Conservation (phyloP, 176 grass and related monocot species). For the Pontederia crassipes region DNA sequence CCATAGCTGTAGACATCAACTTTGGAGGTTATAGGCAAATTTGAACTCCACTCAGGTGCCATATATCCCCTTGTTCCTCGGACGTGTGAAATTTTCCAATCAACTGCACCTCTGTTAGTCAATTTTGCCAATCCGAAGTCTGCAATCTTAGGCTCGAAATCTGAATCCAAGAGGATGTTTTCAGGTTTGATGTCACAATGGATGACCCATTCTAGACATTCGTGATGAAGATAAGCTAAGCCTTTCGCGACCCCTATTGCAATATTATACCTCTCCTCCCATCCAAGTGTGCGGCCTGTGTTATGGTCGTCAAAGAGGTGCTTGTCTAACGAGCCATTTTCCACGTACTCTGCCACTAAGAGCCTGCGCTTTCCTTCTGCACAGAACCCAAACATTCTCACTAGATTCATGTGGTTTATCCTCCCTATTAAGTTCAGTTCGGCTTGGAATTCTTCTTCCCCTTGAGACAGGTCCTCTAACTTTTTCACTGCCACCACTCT, state of each 20-base stretch:
- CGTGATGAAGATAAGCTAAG: too few relatives aligned
- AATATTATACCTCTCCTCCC: not conserved
- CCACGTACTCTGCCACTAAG: conserved; percentile 32
- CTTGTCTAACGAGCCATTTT: conserved; percentile 31
- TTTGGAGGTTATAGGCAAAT: conserved; percentile 43
- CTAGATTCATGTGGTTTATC: conserved; percentile 51
- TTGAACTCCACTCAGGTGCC: conserved; percentile 46
- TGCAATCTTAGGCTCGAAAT: too few relatives aligned
- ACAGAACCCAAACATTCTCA: conserved; percentile 26
- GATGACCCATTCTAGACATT: too few relatives aligned
- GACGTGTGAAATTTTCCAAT: too few relatives aligned
- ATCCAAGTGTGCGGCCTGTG: not conserved
- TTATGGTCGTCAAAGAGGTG: conserved; percentile 8
- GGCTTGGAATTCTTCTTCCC: conserved; percentile 37
- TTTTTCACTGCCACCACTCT: conserved; percentile 39
- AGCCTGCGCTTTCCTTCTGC: conserved; percentile 30
- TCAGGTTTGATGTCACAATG: too few relatives aligned
- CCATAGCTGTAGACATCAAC: conserved; percentile 48
- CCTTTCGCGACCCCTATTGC: not conserved
- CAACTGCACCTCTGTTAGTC: too few relatives aligned
- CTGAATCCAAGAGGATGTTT: too few relatives aligned
- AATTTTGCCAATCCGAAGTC: too few relatives aligned
- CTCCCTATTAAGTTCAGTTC: conserved; percentile 42
- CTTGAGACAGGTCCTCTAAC: conserved; percentile 26
- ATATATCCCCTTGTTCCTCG: conserved; percentile 61